Evolutionary conservation across 2,329 filamentous ascomycete species (phyloP), one percentile per base, ranked within the genome.

Genomic region (Penicillium sp.): DNA sequence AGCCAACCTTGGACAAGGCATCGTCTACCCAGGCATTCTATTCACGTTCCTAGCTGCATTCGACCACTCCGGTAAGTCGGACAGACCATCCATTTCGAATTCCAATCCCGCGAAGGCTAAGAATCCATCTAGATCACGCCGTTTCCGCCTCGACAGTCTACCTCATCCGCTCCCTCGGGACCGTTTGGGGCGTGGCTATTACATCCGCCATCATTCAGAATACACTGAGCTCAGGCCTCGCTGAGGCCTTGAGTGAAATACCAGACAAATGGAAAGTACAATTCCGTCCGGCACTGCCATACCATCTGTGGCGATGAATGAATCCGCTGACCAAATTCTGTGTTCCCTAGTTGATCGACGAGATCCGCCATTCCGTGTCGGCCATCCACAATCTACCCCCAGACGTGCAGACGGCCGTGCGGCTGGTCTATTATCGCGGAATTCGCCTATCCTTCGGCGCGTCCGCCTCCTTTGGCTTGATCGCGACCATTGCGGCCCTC

Each of bases 41-140:
- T 88, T 87, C 60, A 87, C 83, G 0, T 84, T 83, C 14, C 71
- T 88, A 2, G 83, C 85, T 3, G 82, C 83, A 0, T 87, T 87
- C 60, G 82, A 84, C 9, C 85, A 87, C 60, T 73, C 79, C 29
- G 81, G 84, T 85, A 71, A 14, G 29, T 9, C 50, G 51, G 7
- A 29, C 13, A n/a, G n/a, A 13, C 8, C n/a, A n/a, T 31, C n/a
- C n/a, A 18, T 29, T 14, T 8, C 11, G 31, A 45, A 19, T 48
- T 7, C n/a, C 31, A n/a, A 36, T n/a, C n/a, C n/a, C n/a, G n/a
- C n/a, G n/a, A n/a, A n/a, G n/a, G n/a, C n/a, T n/a, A n/a, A n/a
- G n/a, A n/a, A n/a, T n/a, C n/a, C n/a, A n/a, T n/a, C 11, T 33
- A 86, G 85, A 87, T 48, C 84, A 87, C 62, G 84, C 84, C 10